Base-by-base conservation (phyloP, 83 land plant genomes). In the Picea engelmannii region DNA sequence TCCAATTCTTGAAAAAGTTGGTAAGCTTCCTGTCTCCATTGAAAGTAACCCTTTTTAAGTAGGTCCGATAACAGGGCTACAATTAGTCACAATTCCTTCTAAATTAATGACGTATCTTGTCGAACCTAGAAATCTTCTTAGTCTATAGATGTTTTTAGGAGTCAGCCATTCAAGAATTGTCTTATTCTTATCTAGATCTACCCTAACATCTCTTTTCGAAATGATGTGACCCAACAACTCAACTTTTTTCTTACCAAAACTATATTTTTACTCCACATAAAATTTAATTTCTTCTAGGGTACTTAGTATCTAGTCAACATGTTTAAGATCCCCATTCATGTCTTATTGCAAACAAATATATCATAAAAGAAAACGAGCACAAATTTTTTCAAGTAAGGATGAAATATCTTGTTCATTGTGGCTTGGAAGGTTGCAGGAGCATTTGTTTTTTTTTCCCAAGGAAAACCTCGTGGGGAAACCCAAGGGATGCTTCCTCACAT, bases 171-270 rank as follows among this genome's bases (percentile, higher is more conserved):
- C 49, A 44, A 44, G 7, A 44, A 44, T 44, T 44, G 49, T 44
- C 49, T 44, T 44, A 52, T 55, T 24, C 79, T 58, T 77, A 9
- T 49, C 20, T 9, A 31, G 79, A 55, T 77, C 79, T 31, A 70
- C 75, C 47, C 4, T 40, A 13, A 70, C 42, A 35, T 44, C 42
- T 35, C 27, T 25, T 31, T 40, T 70, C 2, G 75, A 70, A 70
- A 70, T 13, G 6, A 70, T 70, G 9, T 70, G 75, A 15, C 17
- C 13, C 9, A 70, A 25, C 2, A 24, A 70, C 20, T 70, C 27
- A 35, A 70, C 9, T 18, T 70, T 35, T 70, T 31, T 27, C 9
- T 27, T 10, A 4, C 75, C 75, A 70, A 70, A 70, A 13, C 18
- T 24, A 70, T 9, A 70, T 70, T 70, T 70, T 8, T 44, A 31